Conservation (phyloP, 106 monocot species). For the Allium cepa region DNA sequence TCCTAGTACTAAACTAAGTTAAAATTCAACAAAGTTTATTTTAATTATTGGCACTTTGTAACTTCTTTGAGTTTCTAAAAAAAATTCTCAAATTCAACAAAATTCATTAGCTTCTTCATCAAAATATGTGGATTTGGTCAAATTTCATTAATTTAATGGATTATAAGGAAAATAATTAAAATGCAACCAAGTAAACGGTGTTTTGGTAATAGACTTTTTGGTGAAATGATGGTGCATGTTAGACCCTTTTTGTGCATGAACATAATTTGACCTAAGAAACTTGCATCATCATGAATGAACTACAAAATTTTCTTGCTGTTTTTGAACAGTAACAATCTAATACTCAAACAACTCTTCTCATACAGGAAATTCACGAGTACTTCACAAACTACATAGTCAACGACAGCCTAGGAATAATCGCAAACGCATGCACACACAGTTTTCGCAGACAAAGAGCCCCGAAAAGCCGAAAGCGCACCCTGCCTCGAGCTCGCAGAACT, state of each 20-base stretch:
- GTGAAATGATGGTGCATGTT: no score
- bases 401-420: conserved; percentile 78
- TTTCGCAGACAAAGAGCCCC: conserved; percentile 55
- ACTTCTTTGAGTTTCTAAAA: no score
- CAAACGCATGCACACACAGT: conserved; percentile 96
- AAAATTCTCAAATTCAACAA: no score
- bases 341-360: background rate
- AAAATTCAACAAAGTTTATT: no score
- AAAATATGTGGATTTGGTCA: no score
- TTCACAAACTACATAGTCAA: conserved; percentile 80
- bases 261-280: background rate
- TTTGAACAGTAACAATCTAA: background rate
- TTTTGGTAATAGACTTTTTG: background rate
- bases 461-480: conserved; percentile 31
- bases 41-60: no score
- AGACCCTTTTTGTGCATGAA: no score
- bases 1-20: no score
- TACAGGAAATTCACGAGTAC: conserved; percentile 76
- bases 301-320: background rate
- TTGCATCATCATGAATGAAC: background rate
- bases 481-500: conserved; percentile 64
- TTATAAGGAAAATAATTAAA: background rate
- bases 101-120: no score
- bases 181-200: background rate
- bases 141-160: no score